Evolutionary conservation across 179 eudicot species (phyloP), one percentile per base, ranked within the genome.

Genomic region (Carnegiea gigantea): DNA sequence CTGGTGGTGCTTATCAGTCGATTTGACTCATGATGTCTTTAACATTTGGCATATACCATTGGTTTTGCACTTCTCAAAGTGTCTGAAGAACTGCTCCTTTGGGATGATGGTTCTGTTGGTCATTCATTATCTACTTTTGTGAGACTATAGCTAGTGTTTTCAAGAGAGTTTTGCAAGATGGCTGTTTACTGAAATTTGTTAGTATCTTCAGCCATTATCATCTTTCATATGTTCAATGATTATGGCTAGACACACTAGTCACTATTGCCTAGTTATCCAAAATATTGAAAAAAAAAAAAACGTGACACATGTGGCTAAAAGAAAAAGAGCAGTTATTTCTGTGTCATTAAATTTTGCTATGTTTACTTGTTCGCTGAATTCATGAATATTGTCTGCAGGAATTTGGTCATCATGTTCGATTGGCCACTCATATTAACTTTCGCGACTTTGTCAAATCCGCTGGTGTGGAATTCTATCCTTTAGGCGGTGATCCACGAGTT

Each of bases 401-500:
- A 71, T 90, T 86, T 75, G 97, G 97, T 78, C 97, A 93, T 91
- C 88, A 73, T 82, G 95, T 92, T 73, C 89, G 97, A 77, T 80
- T 93, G 89, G 97, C 97, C 43, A 93, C 95, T 81, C 97, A 93
- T 86, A 84, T 82, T 6, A 91, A 90, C 43, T 93, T 93, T 79
- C 83, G 90, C 21, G 84, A 85, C 80, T 92, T 93, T 83, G 97
- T 93, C 80, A 89, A 90, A 82, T 87, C 93, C 68, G 92, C 95
- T 84, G 94, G 95, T 23, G 89, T 93, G 21, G 95, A 93, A 10
- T 93, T 92, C 82, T 93, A 89, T 83, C 97, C 97, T 71, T 86
- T 93, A 71, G 97, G 95, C 40, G 97, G 97, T 54, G 97, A 93
- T 81, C 95, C 97, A 51, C 90, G 90, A 30, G 90, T 93, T 82